Base-by-base conservation (phyloP, 2,329 filamentous ascomycete species). In the Huntiella bhutanensis region DNA sequence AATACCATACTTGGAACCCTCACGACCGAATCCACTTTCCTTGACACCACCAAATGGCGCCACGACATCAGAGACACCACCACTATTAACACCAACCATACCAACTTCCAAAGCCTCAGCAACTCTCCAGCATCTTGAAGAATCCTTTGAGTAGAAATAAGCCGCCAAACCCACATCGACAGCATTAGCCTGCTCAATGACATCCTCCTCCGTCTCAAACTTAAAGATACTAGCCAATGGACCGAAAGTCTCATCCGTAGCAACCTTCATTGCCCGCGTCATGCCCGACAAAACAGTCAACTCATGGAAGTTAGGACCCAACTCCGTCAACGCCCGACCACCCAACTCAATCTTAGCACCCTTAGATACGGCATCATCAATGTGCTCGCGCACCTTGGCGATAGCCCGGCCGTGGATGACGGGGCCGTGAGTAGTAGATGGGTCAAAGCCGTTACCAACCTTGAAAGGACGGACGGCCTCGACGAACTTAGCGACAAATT, bases 11-110 rank as follows among this genome's bases (percentile, higher is more conserved):
- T 76, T 72, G 53, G 78, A 80, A 5, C 83, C 83, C 60, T 91
- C 84, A 40, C 81, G 67, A 2, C 83, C 83, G 54, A 86, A 86
- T 1, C 83, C 83, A 54, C 77, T 83, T 64, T 85, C 70, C 64
- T 91, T 91, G 40, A 91, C 78, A 53, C 83, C 83, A 13, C 83
- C 83, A 56, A 91, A 91, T 0, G 73, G 73, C 45, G 69, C 60
- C 0, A 70, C 70, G 10, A 67, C 62, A 50, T 76, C 73, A 2
- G 70, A 74, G 52, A 76, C 43, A 39, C 41, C 7, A 11, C 3
- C 33, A 16, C 35, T 46, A 45, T 60, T 60, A 46, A 62, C 48
- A 10, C 59, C 59, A 43, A 62, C 54, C 58, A 61, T 61, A 10
- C 60, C 59, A 12, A 57, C 60, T 45, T 78, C 70, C 32, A 78